These are phyloP conservation scores for Comarum palustre DNA, from an alignment of 306 rosid genomes.

Conservation along the genomic window DNA sequence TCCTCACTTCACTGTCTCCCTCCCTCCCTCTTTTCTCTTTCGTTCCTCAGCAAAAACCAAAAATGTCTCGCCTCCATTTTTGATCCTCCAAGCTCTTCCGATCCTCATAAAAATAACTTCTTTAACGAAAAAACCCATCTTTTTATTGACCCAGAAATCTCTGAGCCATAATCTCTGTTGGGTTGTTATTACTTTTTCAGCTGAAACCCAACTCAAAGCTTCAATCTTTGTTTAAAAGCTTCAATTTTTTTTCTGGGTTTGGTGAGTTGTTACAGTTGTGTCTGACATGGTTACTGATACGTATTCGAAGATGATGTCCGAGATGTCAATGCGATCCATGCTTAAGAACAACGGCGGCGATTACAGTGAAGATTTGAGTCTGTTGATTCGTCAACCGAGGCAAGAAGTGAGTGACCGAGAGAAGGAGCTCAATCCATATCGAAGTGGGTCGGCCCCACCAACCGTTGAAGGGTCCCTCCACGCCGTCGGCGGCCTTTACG, in stretches of 20 bases:
- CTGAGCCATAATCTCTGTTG: slow-evolving; percentile 19
- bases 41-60: slow-evolving; percentile 20
- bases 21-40: neutral
- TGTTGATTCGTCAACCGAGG: slow-evolving; percentile 51
- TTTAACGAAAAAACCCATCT: slow-evolving; percentile 8
- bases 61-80: slow-evolving; percentile 42
- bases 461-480: slow-evolving; percentile 76
- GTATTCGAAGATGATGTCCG: slow-evolving; percentile 63
- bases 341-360: slow-evolving; percentile 36
- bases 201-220: slow-evolving; percentile 39
- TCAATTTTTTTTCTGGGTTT: neutral
- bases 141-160: neutral
- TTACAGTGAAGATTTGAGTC: slow-evolving; percentile 57
- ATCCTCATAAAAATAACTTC: slow-evolving; percentile 30
- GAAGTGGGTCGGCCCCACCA: slow-evolving; percentile 97
- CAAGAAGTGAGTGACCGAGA: slow-evolving; percentile 51
- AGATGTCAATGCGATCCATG: slow-evolving; percentile 73
- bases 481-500: slow-evolving; percentile 60
- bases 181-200: slow-evolving; percentile 11
- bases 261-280: neutral
- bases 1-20: slow-evolving; percentile 40
- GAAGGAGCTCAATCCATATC: slow-evolving; percentile 56
- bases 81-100: slow-evolving; percentile 28
- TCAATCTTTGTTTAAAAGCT: slow-evolving; percentile 49
- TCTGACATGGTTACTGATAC: slow-evolving; percentile 62